A percentile compares a stretch with the other conserved stretches of the same genome.
These are phyloP conservation scores for Fusarium algeriense DNA, from an alignment of 2,329 filamentous ascomycete genomes.

Conservation along the genomic window DNA sequence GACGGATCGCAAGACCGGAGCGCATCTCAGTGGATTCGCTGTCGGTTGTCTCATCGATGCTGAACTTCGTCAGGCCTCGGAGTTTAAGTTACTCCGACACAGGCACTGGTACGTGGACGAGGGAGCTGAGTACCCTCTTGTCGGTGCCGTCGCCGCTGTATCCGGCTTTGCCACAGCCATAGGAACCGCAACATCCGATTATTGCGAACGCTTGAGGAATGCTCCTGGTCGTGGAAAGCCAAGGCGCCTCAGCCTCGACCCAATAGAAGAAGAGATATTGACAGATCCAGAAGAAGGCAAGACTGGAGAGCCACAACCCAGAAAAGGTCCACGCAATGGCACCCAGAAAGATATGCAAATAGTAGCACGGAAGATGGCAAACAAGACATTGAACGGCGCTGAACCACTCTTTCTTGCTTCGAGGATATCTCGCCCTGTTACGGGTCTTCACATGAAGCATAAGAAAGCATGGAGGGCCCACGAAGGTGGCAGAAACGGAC, in stretches of 20 bases:
- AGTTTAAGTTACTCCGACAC: slow-evolving; percentile 64
- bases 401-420: slow-evolving; percentile 52
- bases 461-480: slow-evolving; percentile 44
- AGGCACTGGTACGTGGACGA: slow-evolving; percentile 73
- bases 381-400: slow-evolving; percentile 61
- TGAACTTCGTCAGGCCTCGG: slow-evolving; percentile 65
- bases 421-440: slow-evolving; percentile 19
- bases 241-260: background rate
- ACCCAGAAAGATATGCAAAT: slow-evolving; percentile 48
- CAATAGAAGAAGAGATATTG: background rate
- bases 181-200: slow-evolving; percentile 40
- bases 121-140: slow-evolving; percentile 73
- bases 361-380: slow-evolving; percentile 49
- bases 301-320: background rate
- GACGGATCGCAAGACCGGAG: slow-evolving; percentile 66
- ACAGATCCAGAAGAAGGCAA: background rate
- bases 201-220: slow-evolving; percentile 31
- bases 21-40: slow-evolving; percentile 71
- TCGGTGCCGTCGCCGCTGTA: slow-evolving; percentile 73
- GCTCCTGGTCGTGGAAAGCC: background rate
- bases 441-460: slow-evolving; percentile 38
- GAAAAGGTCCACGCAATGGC: slow-evolving; percentile 8
- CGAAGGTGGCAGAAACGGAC: slow-evolving; percentile 47
- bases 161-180: slow-evolving; percentile 74
- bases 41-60: slow-evolving; percentile 68